phyloP scores from a whole-genome alignment of 495 filamentous ascomycete genomes.

The Amphirosellinia nigrospora region DNA sequence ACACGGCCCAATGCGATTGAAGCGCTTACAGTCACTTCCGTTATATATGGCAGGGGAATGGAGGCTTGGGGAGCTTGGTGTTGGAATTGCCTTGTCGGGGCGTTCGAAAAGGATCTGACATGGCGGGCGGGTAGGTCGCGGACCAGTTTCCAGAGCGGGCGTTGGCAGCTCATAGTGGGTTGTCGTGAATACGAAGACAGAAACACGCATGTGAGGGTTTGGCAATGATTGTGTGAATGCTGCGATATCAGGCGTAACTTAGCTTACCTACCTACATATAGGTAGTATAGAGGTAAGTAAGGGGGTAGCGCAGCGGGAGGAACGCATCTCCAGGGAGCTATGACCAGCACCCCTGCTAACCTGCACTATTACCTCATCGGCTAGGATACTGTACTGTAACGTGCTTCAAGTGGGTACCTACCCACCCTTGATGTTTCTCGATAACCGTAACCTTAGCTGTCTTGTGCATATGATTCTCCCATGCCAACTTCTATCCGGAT shows the following conservation, averaged over 20 bases:
- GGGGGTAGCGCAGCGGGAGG: background rate
- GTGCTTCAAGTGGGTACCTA: background rate
- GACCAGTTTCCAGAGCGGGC: slow-evolving; percentile 42
- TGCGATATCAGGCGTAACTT: background rate
- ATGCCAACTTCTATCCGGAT: background rate
- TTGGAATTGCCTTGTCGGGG: slow-evolving; percentile 33
- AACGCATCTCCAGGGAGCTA: background rate
- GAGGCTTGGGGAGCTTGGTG: slow-evolving; percentile 54
- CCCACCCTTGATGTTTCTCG: background rate
- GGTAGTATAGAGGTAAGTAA: too few relatives aligned
- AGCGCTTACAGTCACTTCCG: slow-evolving; percentile 77
- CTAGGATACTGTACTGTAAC: too few relatives aligned
- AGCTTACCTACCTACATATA: too few relatives aligned
- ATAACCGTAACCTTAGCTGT: background rate
- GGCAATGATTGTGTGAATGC: background rate
- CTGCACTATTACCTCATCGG: slow-evolving; percentile 19
- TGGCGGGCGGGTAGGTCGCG: slow-evolving; percentile 32
- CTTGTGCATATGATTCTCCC: too few relatives aligned
- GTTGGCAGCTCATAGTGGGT: slow-evolving; percentile 41
- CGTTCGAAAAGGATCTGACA: slow-evolving; percentile 48
- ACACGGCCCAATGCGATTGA: background rate
- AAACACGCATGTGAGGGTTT: background rate
- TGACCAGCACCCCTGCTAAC: background rate
- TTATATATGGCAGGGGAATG: slow-evolving; percentile 76
- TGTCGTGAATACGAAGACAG: background rate